Percentiles rank a stretch among this genome's conserved stretches.
Evolutionary conservation across 352 stramenopile genomes (phyloP).

Genomic region (Nothophytophthora sp.): DNA sequence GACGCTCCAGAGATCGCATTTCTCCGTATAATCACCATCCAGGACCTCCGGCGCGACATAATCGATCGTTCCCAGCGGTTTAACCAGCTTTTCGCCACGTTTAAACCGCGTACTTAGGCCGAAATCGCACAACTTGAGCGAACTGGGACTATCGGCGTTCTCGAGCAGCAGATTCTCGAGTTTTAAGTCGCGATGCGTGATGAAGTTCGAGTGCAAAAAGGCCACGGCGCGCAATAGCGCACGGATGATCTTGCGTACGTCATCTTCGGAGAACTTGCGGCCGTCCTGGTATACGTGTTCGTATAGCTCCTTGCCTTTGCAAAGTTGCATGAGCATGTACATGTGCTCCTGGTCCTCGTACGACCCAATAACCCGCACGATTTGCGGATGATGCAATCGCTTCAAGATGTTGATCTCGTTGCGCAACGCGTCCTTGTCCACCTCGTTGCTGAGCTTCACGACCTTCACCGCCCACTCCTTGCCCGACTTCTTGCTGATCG

Average conservation of each 20-base stretch:
- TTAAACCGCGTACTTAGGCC: slow-evolving; percentile 78
- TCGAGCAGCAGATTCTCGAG: slow-evolving; percentile 84
- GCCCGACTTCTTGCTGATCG: slow-evolving; percentile 56
- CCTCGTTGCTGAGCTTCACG: slow-evolving; percentile 67
- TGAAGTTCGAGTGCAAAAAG: slow-evolving; percentile 82
- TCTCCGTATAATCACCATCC: slow-evolving; percentile 81
- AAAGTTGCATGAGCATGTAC: slow-evolving; percentile 91
- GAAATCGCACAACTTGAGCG: slow-evolving; percentile 86
- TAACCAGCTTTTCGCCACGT: slow-evolving; percentile 68
- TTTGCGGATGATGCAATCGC: slow-evolving; percentile 78
- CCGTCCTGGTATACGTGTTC: slow-evolving; percentile 71
- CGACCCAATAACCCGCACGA: slow-evolving; percentile 74
- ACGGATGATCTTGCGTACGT: slow-evolving; percentile 69
- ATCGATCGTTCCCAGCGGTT: slow-evolving; percentile 81
- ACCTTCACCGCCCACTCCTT: slow-evolving; percentile 83
- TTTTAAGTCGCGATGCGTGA: slow-evolving; percentile 83
- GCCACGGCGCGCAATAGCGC: slow-evolving; percentile 56
- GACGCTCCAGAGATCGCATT: slow-evolving; percentile 83
- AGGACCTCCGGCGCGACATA: slow-evolving; percentile 84
- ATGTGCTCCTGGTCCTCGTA: slow-evolving; percentile 82
- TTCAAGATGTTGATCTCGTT: slow-evolving; percentile 84
- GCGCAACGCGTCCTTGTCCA: slow-evolving; percentile 71
- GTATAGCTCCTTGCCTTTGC: slow-evolving; percentile 81
- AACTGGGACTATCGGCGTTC: slow-evolving; percentile 53
- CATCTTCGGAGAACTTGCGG: slow-evolving; percentile 63